Evolutionary conservation across 306 rosid genomes (phyloP).

Genomic region (Vigna radiata): DNA sequence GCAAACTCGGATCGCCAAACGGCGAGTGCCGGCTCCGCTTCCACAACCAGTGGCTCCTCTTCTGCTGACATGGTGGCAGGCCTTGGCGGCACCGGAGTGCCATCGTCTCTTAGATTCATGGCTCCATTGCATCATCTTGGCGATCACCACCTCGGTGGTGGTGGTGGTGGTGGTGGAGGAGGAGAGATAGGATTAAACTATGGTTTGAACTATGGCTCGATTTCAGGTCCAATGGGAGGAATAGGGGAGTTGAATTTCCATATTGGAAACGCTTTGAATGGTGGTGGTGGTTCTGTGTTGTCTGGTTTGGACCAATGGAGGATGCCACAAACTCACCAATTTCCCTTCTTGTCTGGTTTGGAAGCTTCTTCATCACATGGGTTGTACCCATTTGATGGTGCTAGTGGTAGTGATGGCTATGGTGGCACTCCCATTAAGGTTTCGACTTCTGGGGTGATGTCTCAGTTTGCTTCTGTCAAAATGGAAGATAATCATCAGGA

Average conservation of each 20-base stretch:
- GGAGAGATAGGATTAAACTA: conserved; percentile 70
- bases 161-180: conserved; percentile 29
- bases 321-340: conserved; percentile 65
- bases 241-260: conserved; percentile 68
- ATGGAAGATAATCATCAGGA: conserved; percentile 58
- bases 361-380: conserved; percentile 60
- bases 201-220: conserved; percentile 53
- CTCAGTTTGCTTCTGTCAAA: conserved; percentile 59
- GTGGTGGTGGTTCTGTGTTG: conserved; percentile 48
- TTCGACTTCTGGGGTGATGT: conserved; percentile 36
- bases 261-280: conserved; percentile 55
- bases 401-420: conserved; percentile 32
- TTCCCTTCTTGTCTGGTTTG: conserved; percentile 64
- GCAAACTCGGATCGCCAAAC: conserved; percentile 65
- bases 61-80: conserved; percentile 50
- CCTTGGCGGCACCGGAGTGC: conserved; percentile 40
- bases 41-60: conserved; percentile 52
- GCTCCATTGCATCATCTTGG: conserved; percentile 62
- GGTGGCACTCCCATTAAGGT: conserved; percentile 44
- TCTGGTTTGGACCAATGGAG: conserved; percentile 65
- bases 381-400: conserved; percentile 52
- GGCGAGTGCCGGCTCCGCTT: conserved; percentile 44
- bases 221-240: conserved; percentile 60
- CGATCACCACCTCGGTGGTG: conserved; percentile 40
- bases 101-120: conserved; percentile 60